Percentiles rank a stretch among this genome's conserved stretches.
Evolutionary conservation across 2,329 filamentous ascomycete species (phyloP).

Genomic region (Alternaria alternata): DNA sequence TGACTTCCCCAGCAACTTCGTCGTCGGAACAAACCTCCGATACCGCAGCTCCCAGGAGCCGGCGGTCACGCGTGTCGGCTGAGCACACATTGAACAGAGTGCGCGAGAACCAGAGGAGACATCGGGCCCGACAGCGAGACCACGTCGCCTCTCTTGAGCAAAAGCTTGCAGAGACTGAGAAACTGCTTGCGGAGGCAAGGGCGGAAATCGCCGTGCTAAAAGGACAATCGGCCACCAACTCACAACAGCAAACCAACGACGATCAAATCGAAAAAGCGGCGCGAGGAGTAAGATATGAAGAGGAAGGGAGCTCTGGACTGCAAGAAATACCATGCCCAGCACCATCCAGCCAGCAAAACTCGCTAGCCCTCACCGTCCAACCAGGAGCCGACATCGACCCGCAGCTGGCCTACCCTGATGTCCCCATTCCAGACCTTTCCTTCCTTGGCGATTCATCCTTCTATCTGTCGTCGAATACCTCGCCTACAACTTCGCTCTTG

Average conservation of each 20-base stretch:
- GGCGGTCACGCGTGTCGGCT: constrained; percentile 35
- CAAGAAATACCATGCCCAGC: background rate
- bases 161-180: constrained; percentile 40
- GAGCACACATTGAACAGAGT: constrained; percentile 53
- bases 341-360: constrained; percentile 1
- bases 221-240: constrained; percentile 17
- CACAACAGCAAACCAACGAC: constrained; percentile 8
- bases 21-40: constrained; percentile 24
- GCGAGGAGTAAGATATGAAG: background rate
- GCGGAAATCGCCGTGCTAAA: constrained; percentile 39
- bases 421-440: constrained; percentile 17
- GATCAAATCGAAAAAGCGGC: background rate
- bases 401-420: constrained; percentile 16
- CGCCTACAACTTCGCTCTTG: background rate
- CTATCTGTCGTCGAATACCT: background rate
- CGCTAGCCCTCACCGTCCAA: constrained; percentile 8
- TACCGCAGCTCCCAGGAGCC: constrained; percentile 22
- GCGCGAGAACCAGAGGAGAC: constrained; percentile 62
- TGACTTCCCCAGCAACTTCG: constrained; percentile 9
- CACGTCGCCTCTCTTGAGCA: constrained; percentile 53
- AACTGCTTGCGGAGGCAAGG: constrained; percentile 33
- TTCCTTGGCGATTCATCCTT: constrained; percentile 14
- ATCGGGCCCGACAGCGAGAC: constrained; percentile 56
- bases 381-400: constrained; percentile 2
- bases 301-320: background rate